A percentile compares a stretch with the other conserved stretches of the same genome.
phyloP scores from a whole-genome alignment of 2,329 filamentous ascomycete genomes.

The Monascus ruber region DNA sequence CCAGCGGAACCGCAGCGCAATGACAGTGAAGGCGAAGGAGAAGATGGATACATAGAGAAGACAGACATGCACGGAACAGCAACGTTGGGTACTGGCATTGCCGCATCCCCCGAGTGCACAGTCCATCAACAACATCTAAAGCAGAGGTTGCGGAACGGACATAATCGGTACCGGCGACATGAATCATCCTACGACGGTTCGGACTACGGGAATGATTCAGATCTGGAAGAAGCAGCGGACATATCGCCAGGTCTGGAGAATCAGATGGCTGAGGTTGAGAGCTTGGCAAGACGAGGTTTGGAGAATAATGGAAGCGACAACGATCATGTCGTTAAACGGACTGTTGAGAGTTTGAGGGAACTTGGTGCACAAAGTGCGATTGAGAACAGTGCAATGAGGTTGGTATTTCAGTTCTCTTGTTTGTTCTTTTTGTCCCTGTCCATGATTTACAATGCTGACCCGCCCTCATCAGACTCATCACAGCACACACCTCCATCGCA shows the following conservation, averaged over 20 bases:
- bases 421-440: neutral
- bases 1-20: constrained; percentile 18
- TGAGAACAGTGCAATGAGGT: constrained; percentile 47
- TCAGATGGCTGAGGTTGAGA: constrained; percentile 45
- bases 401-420: constrained; percentile 9
- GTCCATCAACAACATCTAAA: constrained; percentile 22
- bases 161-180: constrained; percentile 25
- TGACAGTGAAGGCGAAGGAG: constrained; percentile 18
- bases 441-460: constrained; percentile 1
- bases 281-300: constrained; percentile 41
- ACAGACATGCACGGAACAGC: constrained; percentile 15
- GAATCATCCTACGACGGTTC: constrained; percentile 45
- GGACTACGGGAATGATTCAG: constrained; percentile 47
- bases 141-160: constrained; percentile 27
- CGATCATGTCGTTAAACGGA: constrained; percentile 42
- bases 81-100: neutral
- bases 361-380: constrained; percentile 45
- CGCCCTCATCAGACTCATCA: constrained; percentile 38
- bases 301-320: constrained; percentile 41
- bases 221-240: constrained; percentile 41
- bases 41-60: constrained; percentile 17
- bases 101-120: constrained; percentile 12
- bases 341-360: constrained; percentile 42
- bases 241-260: constrained; percentile 45
- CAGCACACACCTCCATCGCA: constrained; percentile 46